These are phyloP conservation scores for Phytophthora ramorum DNA, from an alignment of 352 stramenopile genomes.

Conservation along the genomic window DNA sequence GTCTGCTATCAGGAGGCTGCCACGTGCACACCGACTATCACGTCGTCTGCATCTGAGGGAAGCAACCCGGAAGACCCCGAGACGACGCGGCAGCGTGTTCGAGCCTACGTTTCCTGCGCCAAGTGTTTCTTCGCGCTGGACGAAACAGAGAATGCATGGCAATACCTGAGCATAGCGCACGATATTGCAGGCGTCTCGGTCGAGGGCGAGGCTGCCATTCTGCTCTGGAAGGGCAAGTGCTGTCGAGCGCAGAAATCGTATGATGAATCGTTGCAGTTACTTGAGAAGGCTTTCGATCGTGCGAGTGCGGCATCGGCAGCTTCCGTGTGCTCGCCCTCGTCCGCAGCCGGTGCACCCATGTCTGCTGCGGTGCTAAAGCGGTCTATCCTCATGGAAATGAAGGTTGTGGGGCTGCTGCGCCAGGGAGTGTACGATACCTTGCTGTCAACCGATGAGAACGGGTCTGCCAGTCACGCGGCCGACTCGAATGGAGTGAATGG, in stretches of 20 bases:
- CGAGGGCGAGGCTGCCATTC: conserved; percentile 52
- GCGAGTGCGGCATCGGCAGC: conserved; percentile 46
- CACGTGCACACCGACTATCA: conserved; percentile 25
- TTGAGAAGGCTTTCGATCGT: conserved; percentile 66
- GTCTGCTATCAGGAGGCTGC: conserved; percentile 59
- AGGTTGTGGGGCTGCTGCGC: conserved; percentile 55
- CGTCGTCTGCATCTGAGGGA: conserved; percentile 22
- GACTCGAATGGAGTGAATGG: conserved; percentile 13
- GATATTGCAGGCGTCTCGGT: conserved; percentile 43
- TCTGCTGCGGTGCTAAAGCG: conserved; percentile 45
- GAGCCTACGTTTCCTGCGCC: conserved; percentile 55
- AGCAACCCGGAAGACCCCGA: conserved; percentile 37
- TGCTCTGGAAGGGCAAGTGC: conserved; percentile 73
- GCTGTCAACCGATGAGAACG: conserved; percentile 34
- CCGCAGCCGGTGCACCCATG: conserved; percentile 28
- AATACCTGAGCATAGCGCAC: conserved; percentile 50
- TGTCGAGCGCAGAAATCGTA: conserved; percentile 60
- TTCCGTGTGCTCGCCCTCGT: conserved; percentile 41
- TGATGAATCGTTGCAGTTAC: conserved; percentile 49
- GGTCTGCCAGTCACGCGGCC: background rate
- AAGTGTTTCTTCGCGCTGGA: conserved; percentile 74
- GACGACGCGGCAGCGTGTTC: conserved; percentile 48
- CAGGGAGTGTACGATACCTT: conserved; percentile 58
- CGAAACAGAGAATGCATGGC: conserved; percentile 50
- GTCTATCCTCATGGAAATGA: conserved; percentile 73